These are phyloP conservation scores for Setaria italica DNA, from an alignment of 202 grass and related monocot genomes.

Conservation along the genomic window DNA sequence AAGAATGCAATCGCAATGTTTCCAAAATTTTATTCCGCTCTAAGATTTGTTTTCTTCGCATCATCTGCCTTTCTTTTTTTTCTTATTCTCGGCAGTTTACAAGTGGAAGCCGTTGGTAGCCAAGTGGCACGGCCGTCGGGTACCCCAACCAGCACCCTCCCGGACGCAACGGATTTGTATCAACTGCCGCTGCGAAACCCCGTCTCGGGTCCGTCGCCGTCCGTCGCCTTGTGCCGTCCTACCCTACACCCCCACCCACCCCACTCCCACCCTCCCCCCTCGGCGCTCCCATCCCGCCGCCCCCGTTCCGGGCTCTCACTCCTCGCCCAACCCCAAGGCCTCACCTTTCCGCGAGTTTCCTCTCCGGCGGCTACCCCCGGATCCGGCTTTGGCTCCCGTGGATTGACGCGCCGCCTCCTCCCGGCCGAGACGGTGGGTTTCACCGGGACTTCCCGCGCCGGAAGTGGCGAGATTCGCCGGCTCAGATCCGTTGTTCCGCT, in stretches of 20 bases:
- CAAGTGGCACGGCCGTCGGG: neutral
- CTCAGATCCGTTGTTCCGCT: neutral
- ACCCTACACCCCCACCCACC: neutral
- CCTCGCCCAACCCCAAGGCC: neutral
- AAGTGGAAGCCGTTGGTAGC: neutral
- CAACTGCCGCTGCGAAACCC: constrained; percentile 25
- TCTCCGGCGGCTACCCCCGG: neutral
- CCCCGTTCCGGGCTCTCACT: neutral
- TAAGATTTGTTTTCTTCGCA: too few relatives aligned
- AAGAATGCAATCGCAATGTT: too few relatives aligned
- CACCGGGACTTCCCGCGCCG: neutral
- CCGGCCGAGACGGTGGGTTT: neutral
- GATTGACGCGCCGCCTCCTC: neutral
- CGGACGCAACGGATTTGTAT: constrained; percentile 33
- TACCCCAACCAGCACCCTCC: neutral
- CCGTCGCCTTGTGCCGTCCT: neutral
- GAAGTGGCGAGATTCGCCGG: constrained; percentile 15
- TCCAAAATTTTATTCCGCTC: too few relatives aligned
- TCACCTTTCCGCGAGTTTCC: neutral
- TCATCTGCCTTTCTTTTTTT: neutral
- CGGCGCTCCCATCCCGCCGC: neutral
- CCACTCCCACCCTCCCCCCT: neutral
- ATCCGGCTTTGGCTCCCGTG: neutral
- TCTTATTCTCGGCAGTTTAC: neutral
- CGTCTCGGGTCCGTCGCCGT: constrained; percentile 39